A percentile compares a stretch with the other conserved stretches of the same genome.
These are phyloP conservation scores for Puccinia hordei DNA, from an alignment of 1,284 basidiomycete species.

Conservation along the genomic window DNA sequence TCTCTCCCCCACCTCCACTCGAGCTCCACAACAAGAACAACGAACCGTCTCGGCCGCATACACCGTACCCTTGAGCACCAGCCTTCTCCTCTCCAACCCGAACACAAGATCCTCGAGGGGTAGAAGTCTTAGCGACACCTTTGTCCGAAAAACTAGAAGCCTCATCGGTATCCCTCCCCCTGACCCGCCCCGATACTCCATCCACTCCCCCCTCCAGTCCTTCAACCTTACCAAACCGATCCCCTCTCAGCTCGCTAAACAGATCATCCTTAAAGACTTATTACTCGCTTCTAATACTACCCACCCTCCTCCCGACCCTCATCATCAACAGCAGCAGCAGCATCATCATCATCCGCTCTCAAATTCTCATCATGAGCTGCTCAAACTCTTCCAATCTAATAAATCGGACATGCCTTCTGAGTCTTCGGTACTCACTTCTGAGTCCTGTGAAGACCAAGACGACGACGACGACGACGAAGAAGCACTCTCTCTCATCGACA, in stretches of 20 bases:
- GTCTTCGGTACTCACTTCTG: not conserved
- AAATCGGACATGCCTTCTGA: not conserved
- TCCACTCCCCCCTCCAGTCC: not conserved
- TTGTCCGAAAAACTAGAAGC: not conserved
- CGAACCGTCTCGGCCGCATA: not conserved
- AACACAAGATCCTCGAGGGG: not conserved
- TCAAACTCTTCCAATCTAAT: not conserved
- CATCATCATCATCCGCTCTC: not conserved
- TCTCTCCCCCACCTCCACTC: not conserved
- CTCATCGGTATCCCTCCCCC: not conserved
- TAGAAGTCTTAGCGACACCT: slow-evolving; percentile 43
- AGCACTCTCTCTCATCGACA: not conserved
- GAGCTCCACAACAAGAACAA: not conserved
- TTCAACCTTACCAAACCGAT: not conserved
- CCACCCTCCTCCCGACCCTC: not conserved
- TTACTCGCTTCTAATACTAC: too few relatives aligned
- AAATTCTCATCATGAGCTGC: not conserved
- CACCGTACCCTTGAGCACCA: not conserved
- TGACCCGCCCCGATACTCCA: not conserved
- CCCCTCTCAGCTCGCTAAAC: not conserved
- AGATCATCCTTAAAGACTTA: not conserved
- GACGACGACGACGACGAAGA: not conserved
- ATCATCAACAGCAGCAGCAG: not conserved
- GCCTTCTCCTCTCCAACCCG: not conserved
- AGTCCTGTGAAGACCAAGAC: not conserved